Conservation (phyloP, 148 eudicot species). For the Rheum nobile region DNA sequence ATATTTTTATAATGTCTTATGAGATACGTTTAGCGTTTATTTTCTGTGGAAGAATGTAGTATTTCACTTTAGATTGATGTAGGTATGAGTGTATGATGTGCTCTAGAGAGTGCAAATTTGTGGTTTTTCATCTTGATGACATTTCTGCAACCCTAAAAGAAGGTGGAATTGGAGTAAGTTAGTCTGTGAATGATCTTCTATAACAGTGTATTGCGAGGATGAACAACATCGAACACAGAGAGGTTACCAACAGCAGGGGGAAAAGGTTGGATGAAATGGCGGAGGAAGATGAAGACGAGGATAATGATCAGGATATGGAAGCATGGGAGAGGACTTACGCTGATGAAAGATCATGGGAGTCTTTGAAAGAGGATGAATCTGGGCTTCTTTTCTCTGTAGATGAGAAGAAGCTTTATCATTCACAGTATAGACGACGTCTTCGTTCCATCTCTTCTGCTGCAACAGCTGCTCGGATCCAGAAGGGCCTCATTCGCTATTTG, state of each 20-base stretch:
- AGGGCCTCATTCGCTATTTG: conserved; percentile 83
- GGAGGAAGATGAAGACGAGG: conserved; percentile 22
- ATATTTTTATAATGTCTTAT: no score
- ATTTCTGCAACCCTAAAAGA: neutral
- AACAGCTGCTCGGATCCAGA: conserved; percentile 62
- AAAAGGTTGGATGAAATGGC: conserved; percentile 5
- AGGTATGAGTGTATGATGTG: neutral
- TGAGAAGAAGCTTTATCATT: conserved; percentile 54
- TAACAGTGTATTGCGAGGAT: neutral
- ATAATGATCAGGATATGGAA: conserved; percentile 22
- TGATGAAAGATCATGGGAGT: conserved; percentile 89
- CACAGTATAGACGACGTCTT: conserved; percentile 77
- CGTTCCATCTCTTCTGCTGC: conserved; percentile 47
- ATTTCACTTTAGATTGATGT: neutral
- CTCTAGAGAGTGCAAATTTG: neutral
- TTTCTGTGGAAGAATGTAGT: no score
- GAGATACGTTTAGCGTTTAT: no score
- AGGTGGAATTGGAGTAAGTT: neutral
- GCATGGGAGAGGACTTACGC: conserved; percentile 90
- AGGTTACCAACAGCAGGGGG: conserved; percentile 9
- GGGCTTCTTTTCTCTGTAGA: conserved; percentile 81
- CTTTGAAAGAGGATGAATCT: conserved; percentile 85
- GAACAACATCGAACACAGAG: conserved; percentile 10
- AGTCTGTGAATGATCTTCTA: neutral
- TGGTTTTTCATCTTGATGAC: neutral